Conservation (phyloP, 2,329 filamentous ascomycete genomes). For the Ascochyta rabiei region DNA sequence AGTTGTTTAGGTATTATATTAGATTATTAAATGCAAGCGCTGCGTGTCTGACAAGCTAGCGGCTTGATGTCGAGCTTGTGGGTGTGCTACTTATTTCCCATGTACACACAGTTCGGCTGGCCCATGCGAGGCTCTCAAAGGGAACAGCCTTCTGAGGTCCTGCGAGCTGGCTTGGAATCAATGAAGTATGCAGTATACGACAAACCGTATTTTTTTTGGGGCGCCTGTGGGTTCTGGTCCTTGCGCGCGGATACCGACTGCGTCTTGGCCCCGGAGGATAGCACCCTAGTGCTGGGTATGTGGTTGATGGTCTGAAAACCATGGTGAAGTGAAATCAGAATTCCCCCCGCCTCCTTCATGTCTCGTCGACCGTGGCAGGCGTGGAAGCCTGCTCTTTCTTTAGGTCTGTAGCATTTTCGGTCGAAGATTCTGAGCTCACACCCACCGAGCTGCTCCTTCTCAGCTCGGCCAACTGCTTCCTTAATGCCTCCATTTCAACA, state of each 20-base stretch:
- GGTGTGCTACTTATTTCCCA: no score
- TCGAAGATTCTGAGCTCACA: not conserved
- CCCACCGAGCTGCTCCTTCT: constrained; percentile 28
- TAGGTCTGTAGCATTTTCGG: not conserved
- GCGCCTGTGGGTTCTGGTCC: not conserved
- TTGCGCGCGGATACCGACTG: not conserved
- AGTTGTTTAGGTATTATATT: no score
- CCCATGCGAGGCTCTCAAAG: no score
- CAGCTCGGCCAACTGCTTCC: constrained; percentile 58
- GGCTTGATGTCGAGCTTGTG: no score
- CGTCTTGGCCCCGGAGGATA: no score
- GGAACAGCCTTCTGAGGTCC: no score
- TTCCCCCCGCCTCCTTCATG: not conserved
- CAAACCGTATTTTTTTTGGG: not conserved
- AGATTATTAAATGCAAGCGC: no score
- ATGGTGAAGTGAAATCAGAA: not conserved
- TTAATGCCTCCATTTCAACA: constrained; percentile 58
- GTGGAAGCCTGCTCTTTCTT: constrained; percentile 11
- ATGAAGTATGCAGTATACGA: not conserved
- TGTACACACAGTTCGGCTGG: no score
- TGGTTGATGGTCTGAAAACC: not conserved
- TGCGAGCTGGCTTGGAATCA: no score
- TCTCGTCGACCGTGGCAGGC: constrained; percentile 9
- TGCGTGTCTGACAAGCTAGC: no score
- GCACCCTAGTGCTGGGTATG: not conserved